These are phyloP conservation scores for Tremella yokohamensis DNA, from an alignment of 768 basidiomycete genomes.

Conservation along the genomic window DNA sequence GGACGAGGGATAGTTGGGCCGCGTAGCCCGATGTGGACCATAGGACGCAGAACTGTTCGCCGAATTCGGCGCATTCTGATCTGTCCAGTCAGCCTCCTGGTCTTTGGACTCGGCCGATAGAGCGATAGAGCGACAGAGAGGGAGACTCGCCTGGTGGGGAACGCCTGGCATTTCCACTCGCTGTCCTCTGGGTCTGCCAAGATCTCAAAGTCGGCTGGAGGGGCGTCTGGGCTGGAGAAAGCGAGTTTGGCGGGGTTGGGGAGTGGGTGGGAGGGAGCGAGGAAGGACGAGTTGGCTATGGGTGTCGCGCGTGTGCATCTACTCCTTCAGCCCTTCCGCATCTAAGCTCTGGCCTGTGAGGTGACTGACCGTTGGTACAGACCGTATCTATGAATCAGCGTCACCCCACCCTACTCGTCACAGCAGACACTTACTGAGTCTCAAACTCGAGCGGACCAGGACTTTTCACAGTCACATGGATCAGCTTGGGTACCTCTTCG, in stretches of 20 bases:
- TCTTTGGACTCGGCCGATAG: not conserved
- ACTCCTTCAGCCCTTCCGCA: slow-evolving; percentile 13
- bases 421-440: slow-evolving; percentile 38
- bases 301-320: slow-evolving; percentile 45
- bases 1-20: slow-evolving; percentile 48
- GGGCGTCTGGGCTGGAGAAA: not conserved
- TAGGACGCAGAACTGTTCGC: slow-evolving; percentile 46
- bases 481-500: slow-evolving; percentile 37
- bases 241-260: not conserved
- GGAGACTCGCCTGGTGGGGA: slow-evolving; percentile 39
- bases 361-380: slow-evolving; percentile 40
- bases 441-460: slow-evolving; percentile 47
- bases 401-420: not conserved
- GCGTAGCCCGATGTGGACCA: slow-evolving; percentile 46
- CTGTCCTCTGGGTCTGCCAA: slow-evolving; percentile 25
- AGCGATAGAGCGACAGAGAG: not conserved
- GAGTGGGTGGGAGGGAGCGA: slow-evolving; percentile 37
- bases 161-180: slow-evolving; percentile 44
- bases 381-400: slow-evolving; percentile 38
- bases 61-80: slow-evolving; percentile 47
- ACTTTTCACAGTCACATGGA: slow-evolving; percentile 31
- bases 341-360: not conserved
- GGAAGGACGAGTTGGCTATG: slow-evolving; percentile 26
- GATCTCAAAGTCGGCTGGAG: not conserved
- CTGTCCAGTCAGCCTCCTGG: slow-evolving; percentile 14